Evolutionary conservation across 176 grass and related monocot genomes (phyloP).

Genomic region (Raddia distichophylla): DNA sequence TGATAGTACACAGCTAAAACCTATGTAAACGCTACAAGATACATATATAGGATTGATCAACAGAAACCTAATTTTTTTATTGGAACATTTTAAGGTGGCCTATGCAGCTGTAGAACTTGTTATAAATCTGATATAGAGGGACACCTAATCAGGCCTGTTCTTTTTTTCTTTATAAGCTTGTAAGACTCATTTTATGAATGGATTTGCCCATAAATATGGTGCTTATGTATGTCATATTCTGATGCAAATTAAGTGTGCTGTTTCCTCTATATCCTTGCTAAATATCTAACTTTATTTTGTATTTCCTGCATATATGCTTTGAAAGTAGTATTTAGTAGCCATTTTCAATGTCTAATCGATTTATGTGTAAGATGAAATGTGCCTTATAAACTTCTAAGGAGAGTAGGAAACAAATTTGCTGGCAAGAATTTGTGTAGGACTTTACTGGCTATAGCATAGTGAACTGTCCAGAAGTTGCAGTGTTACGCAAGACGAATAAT

Average conservation of each 20-base stretch:
- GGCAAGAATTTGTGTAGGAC: neutral
- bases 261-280: too few species aligned
- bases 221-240: too few species aligned
- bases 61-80: neutral
- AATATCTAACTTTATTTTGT: too few species aligned
- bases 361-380: too few species aligned
- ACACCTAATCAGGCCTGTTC: neutral
- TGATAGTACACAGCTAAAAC: neutral
- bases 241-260: too few species aligned
- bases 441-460: neutral
- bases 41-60: conserved; percentile 12
- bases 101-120: neutral
- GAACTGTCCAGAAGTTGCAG: neutral
- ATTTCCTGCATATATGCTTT: too few species aligned
- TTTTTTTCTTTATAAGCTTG: conserved; percentile 4
- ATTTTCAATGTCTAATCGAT: too few species aligned
- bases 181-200: neutral
- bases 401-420: conserved; percentile 17
- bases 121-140: neutral
- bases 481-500: neutral
- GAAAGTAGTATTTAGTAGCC: too few species aligned
- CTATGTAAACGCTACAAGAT: neutral
- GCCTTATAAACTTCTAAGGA: too few species aligned
- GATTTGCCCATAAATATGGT: too few species aligned
- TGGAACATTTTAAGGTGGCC: neutral